A percentile compares a stretch with the other conserved stretches of the same genome.
These are phyloP conservation scores for Quercus aquifolioides DNA, from an alignment of 306 rosid genomes.

Conservation along the genomic window DNA sequence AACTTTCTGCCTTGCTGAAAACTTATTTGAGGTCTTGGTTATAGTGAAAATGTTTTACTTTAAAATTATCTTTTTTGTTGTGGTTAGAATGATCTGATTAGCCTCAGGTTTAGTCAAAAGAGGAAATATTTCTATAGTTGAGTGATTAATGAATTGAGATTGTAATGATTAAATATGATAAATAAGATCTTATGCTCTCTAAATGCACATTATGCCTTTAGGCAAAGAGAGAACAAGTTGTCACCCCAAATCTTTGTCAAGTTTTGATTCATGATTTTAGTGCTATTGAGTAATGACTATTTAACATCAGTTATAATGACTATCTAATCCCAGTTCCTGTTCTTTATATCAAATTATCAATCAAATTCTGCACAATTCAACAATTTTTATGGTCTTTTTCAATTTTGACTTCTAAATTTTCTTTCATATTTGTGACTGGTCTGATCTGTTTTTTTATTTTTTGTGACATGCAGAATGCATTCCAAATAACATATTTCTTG, in stretches of 20 bases:
- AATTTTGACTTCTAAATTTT: not conserved
- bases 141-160: not conserved
- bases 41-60: not conserved
- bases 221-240: not conserved
- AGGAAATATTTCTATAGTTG: not conserved
- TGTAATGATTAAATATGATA: not conserved
- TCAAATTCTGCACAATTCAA: not conserved
- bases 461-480: conserved; percentile 72
- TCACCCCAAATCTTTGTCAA: not conserved
- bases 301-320: not conserved
- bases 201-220: not conserved
- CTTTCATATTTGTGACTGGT: conserved; percentile 10
- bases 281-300: not conserved
- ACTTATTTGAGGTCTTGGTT: not conserved
- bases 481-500: conserved; percentile 73
- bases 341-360: not conserved
- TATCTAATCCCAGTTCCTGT: not conserved
- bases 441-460: not conserved
- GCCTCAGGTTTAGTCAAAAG: not conserved
- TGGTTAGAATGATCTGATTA: not conserved
- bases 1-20: not conserved
- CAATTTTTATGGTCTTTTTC: not conserved
- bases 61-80: not conserved
- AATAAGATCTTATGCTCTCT: not conserved
- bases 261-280: not conserved